Evolutionary conservation across 768 basidiomycete genomes (phyloP).

Genomic region (Fomitopsis serialis): DNA sequence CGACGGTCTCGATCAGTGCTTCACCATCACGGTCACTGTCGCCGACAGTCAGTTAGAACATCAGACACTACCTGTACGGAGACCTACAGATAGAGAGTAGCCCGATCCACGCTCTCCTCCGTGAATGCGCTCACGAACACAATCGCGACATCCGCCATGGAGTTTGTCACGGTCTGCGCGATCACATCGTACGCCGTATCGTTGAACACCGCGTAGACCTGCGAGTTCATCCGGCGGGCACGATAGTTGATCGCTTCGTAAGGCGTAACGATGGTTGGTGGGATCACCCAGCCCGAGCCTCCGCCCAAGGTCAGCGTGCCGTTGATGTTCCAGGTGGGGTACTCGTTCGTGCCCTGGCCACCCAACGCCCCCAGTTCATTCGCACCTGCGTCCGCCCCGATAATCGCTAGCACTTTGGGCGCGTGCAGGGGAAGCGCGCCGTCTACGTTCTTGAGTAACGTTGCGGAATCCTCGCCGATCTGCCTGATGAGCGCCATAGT

Average conservation of each 20-base stretch:
- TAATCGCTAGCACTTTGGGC: constrained; percentile 44
- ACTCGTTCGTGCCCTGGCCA: constrained; percentile 21
- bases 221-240: constrained; percentile 33
- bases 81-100: constrained; percentile 56
- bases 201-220: constrained; percentile 40
- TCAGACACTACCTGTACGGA: constrained; percentile 23
- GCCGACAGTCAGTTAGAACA: not conserved
- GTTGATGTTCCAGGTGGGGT: constrained; percentile 47
- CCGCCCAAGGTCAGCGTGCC: constrained; percentile 60
- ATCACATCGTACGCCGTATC: constrained; percentile 44
- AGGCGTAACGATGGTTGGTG: constrained; percentile 42
- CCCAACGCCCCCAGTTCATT: not conserved
- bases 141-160: not conserved
- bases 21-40: constrained; percentile 24
- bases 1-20: constrained; percentile 45
- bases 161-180: constrained; percentile 30
- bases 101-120: constrained; percentile 45
- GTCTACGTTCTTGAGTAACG: constrained; percentile 56
- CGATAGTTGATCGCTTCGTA: constrained; percentile 37
- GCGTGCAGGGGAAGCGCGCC: constrained; percentile 41
- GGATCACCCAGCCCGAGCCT: constrained; percentile 42
- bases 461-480: constrained; percentile 57
- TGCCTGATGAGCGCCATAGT: constrained; percentile 52
- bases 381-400: constrained; percentile 32
- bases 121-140: constrained; percentile 45